Conservation (phyloP, 1,139 yeast species). For the Suhomyces choctaworum region DNA sequence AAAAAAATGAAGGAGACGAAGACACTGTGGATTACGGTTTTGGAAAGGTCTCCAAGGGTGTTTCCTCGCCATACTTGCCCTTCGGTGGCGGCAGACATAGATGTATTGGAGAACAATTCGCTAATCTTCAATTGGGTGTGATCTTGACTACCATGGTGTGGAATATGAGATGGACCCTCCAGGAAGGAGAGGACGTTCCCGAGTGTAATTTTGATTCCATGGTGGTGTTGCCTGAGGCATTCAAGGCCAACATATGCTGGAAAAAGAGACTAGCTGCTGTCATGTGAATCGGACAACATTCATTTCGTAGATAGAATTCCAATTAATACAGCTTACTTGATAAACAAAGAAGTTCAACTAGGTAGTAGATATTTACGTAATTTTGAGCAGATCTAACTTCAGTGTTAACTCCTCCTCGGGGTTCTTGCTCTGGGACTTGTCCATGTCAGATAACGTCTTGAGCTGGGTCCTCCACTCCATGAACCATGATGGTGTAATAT, state of each 20-base stretch:
- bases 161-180: conserved; percentile 72
- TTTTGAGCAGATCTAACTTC: too few relatives aligned
- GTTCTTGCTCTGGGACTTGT: too few relatives aligned
- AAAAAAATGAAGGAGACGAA: conserved; percentile 14
- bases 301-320: too few relatives aligned
- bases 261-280: conserved; percentile 46
- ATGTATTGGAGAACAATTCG: conserved; percentile 98
- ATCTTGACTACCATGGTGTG: conserved; percentile 73
- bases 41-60: conserved; percentile 94
- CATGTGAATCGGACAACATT: too few relatives aligned
- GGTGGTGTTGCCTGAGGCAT: conserved; percentile 81
- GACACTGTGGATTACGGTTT: conserved; percentile 86
- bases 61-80: conserved; percentile 90
- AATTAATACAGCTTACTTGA: too few relatives aligned
- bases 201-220: conserved; percentile 83
- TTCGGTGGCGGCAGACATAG: conserved; percentile 99
- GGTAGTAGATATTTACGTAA: too few relatives aligned
- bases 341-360: too few relatives aligned
- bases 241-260: conserved; percentile 78
- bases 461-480: conserved; percentile 3
- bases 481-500: conserved; percentile 1
- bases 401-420: too few relatives aligned
- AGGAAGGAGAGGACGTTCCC: conserved; percentile 60
- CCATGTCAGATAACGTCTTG: too few relatives aligned
- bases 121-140: conserved; percentile 88